Evolutionary conservation across 2,329 filamentous ascomycete genomes (phyloP), one percentile per base, ranked within the genome.

Genomic region (Monilinia fructigena): DNA sequence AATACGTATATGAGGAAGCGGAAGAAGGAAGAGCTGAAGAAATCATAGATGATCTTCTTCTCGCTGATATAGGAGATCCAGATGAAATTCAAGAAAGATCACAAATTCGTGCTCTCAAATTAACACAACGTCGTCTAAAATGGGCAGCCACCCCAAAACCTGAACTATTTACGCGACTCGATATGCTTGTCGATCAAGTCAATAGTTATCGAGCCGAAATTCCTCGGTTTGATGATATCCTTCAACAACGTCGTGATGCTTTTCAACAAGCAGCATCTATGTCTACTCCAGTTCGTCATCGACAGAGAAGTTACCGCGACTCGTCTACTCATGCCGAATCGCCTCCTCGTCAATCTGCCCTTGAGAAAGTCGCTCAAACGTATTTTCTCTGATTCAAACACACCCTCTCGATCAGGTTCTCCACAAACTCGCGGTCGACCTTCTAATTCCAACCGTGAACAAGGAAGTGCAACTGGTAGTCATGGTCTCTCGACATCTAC

Each of bases 141-240:
- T 89, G 82, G 86, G 78, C 75, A 56, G 78, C 76, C 70, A 80
- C 78, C 68, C 80, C 81, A 59, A 77, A 83, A 26, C 84, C 82
- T 26, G 81, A 80, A 40, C 80, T 91, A 4, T 80, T 90, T 18
- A 76, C 77, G 1, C 80, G 88, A 28, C 76, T 93, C 0, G 83
- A 86, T 69, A 78, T 77, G 8, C 81, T 93, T 0, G 82, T 86
- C 14, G 82, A 86, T 31, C 86, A 92, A 74, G 83, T 91, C 16
- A 77, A 80, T 18, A 79, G 79, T 1, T 92, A 89, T 79, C 85
- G 86, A 63, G 79, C 81, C 56, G 83, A 85, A 7, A 83, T 93
- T 8, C 86, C 89, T 0, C 85, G 90, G 48, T 93, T 93, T 74
- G 88, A 92, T 62, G 86, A 90, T 48, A 81, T 93, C 2, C 79